Percentiles rank a stretch among this genome's conserved stretches.
Conservation (phyloP, 306 rosid species). For the Fagus sylvatica region DNA sequence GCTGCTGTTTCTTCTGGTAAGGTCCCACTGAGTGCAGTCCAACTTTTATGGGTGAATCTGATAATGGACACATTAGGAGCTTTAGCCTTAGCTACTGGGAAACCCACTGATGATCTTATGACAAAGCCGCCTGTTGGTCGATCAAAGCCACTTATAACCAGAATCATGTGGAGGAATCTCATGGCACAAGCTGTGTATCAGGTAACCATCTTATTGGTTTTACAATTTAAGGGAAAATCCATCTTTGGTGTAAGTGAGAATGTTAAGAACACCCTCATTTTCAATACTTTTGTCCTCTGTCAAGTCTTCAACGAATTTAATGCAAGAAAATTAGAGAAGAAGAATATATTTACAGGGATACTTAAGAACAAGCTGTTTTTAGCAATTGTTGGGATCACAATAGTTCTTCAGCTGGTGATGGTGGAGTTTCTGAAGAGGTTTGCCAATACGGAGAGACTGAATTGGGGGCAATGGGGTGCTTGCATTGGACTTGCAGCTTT, state of each 20-base stretch:
- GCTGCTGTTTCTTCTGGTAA: constrained; percentile 26
- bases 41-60: constrained; percentile 32
- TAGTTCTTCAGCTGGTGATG: constrained; percentile 24
- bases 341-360: constrained; percentile 28
- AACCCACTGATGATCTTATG: constrained; percentile 32
- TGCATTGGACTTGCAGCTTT: constrained; percentile 30
- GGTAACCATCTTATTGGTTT: constrained; percentile 17
- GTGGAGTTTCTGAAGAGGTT: constrained; percentile 32
- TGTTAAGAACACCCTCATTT: constrained; percentile 27
- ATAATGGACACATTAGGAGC: constrained; percentile 39
- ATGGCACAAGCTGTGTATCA: constrained; percentile 30
- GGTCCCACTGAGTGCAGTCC: constrained; percentile 28
- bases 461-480: constrained; percentile 31
- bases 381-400: constrained; percentile 21
- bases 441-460: constrained; percentile 26
- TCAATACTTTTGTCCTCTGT: constrained; percentile 31
- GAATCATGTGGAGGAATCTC: constrained; percentile 36
- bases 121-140: constrained; percentile 3
- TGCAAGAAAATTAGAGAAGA: constrained; percentile 34
- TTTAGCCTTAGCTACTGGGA: constrained; percentile 30
- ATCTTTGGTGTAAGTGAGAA: constrained; percentile 27
- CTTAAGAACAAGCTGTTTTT: constrained; percentile 23
- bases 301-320: constrained; percentile 32
- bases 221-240: constrained; percentile 24
- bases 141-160: constrained; percentile 22